Percentiles rank a stretch among this genome's conserved stretches.
Evolutionary conservation across 306 rosid genomes (phyloP).

Genomic region (Cicer judaicum): DNA sequence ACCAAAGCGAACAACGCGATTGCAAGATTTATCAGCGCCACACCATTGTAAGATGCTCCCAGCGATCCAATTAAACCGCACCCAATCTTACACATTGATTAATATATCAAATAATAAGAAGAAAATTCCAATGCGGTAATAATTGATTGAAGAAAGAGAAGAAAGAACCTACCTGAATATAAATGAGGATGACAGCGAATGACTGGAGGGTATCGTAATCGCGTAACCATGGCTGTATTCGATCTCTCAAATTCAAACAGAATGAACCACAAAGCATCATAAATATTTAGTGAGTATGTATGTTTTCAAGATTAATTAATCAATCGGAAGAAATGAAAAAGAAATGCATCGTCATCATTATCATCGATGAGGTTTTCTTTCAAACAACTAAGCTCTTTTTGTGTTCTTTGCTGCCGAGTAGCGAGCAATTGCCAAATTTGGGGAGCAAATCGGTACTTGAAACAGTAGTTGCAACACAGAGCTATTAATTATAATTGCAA

Average conservation of each 20-base stretch:
- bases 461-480: background rate
- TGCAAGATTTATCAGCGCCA: slow-evolving; percentile 71
- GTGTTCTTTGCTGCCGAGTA: background rate
- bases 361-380: background rate
- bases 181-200: slow-evolving; percentile 75
- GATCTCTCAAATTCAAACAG: slow-evolving; percentile 58
- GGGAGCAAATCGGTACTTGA: slow-evolving; percentile 7
- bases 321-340: slow-evolving; percentile 20
- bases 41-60: slow-evolving; percentile 92
- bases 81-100: slow-evolving; percentile 60
- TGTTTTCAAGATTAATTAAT: slow-evolving; percentile 1
- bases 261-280: slow-evolving; percentile 79
- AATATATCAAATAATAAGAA: background rate
- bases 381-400: background rate
- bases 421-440: slow-evolving; percentile 21
- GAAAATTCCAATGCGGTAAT: background rate
- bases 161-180: slow-evolving; percentile 72
- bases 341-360: slow-evolving; percentile 21
- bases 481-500: background rate
- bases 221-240: slow-evolving; percentile 82
- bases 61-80: slow-evolving; percentile 89
- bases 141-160: background rate
- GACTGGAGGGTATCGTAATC: slow-evolving; percentile 91
- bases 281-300: slow-evolving; percentile 7
- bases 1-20: slow-evolving; percentile 89